Evolutionary conservation across 495 filamentous ascomycete species (phyloP).

Genomic region (Saxophila tyrrhenica): DNA sequence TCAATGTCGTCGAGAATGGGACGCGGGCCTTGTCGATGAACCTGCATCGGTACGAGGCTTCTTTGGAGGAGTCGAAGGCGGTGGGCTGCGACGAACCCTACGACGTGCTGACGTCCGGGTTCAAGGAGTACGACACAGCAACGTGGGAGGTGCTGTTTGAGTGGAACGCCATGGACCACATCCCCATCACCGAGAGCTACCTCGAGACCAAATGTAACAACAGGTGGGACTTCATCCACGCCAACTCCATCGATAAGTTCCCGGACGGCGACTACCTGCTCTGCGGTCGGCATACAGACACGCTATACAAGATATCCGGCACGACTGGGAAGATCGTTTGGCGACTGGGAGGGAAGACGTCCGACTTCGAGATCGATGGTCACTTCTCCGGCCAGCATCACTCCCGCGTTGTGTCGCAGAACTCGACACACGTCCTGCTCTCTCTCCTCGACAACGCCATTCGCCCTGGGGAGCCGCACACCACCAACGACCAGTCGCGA

Average conservation of each 20-base stretch:
- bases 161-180: not conserved
- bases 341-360: conserved; percentile 4
- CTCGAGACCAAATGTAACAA: not conserved
- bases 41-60: not conserved
- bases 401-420: not conserved
- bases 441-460: not conserved
- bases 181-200: not conserved
- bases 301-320: conserved; percentile 8
- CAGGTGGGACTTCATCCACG: conserved; percentile 4
- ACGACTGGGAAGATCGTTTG: conserved; percentile 10
- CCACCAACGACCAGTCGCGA: not conserved
- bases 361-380: not conserved
- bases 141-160: not conserved
- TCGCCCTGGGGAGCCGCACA: not conserved
- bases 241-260: conserved; percentile 14
- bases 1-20: conserved; percentile 1
- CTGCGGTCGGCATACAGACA: conserved; percentile 6
- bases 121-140: not conserved
- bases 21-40: not conserved
- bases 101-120: not conserved
- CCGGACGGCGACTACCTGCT: conserved; percentile 14
- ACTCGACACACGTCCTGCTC: not conserved
- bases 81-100: not conserved
- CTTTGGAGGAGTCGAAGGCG: not conserved
- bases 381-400: conserved; percentile 1